These are phyloP conservation scores for Haplographium delicatum DNA, from an alignment of 495 filamentous ascomycete genomes.

Conservation along the genomic window DNA sequence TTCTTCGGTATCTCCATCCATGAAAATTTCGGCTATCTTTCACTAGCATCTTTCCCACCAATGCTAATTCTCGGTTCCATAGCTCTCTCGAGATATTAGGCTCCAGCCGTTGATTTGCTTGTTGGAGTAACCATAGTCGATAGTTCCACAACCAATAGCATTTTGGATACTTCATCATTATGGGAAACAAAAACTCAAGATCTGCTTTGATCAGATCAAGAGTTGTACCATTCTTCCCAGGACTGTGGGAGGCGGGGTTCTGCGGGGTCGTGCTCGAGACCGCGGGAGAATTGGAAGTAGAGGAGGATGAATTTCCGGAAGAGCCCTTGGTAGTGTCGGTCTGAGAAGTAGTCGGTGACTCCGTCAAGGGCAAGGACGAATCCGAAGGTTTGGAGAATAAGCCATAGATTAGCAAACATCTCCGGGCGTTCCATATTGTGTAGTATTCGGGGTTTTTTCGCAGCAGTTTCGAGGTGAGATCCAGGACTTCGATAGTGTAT, in stretches of 20 bases:
- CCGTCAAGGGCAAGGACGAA: conserved; percentile 48
- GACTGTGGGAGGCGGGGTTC: conserved; percentile 40
- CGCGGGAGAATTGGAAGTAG: conserved; percentile 28
- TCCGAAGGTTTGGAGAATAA: conserved; percentile 43
- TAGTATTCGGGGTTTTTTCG: conserved; percentile 94
- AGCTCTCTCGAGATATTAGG: conserved; percentile 47
- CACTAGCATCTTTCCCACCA: conserved; percentile 80
- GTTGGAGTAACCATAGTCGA: conserved; percentile 77
- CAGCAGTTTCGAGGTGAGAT: conserved; percentile 74
- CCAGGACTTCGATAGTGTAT: conserved; percentile 61
- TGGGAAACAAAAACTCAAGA: conserved; percentile 71
- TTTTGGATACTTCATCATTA: conserved; percentile 83
- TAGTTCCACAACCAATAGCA: conserved; percentile 99
- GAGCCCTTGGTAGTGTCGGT: conserved; percentile 44
- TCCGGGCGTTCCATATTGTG: conserved; percentile 95
- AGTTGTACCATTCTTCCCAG: conserved; percentile 53
- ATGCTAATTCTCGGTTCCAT: conserved; percentile 77
- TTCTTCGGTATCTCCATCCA: conserved; percentile 87
- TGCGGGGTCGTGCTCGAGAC: conserved; percentile 40
- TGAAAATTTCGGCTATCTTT: conserved; percentile 92
- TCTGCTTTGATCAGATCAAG: conserved; percentile 54
- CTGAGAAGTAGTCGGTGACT: conserved; percentile 51
- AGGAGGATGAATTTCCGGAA: conserved; percentile 40
- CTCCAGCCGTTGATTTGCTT: conserved; percentile 59
- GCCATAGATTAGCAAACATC: conserved; percentile 56